Percentiles rank a stretch among this genome's conserved stretches.
These are phyloP conservation scores for Miamiensis avidus DNA, from an alignment of 169 alveolate genomes.

Conservation along the genomic window DNA sequence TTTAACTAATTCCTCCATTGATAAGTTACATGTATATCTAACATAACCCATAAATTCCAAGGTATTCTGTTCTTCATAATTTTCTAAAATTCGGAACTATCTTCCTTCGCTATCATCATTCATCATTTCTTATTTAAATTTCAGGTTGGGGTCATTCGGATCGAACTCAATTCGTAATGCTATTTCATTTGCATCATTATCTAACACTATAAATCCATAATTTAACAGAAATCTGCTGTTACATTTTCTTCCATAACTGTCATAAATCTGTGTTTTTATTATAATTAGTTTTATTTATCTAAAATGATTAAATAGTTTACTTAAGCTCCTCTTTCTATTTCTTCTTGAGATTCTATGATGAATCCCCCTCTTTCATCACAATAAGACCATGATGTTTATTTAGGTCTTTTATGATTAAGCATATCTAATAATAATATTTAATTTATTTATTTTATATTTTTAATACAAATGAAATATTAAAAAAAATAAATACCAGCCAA, in stretches of 20 bases:
- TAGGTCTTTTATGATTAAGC: slow-evolving; percentile 85
- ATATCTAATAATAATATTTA: slow-evolving; percentile 43
- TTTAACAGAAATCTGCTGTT: slow-evolving; percentile 78
- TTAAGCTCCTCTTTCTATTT: slow-evolving; percentile 65
- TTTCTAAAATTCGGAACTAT: slow-evolving; percentile 32
- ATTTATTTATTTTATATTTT: not conserved
- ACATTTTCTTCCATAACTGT: slow-evolving; percentile 85
- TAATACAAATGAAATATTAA: not conserved
- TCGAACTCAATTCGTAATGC: slow-evolving; percentile 32
- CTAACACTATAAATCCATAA: slow-evolving; percentile 72
- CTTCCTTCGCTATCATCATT: slow-evolving; percentile 23
- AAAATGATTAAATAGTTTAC: slow-evolving; percentile 29
- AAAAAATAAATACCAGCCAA: slow-evolving; percentile 57
- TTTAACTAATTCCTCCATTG: slow-evolving; percentile 17
- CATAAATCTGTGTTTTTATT: slow-evolving; percentile 31
- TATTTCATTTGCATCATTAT: slow-evolving; percentile 69
- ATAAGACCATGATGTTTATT: slow-evolving; percentile 83
- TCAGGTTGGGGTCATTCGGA: slow-evolving; percentile 36
- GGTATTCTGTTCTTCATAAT: slow-evolving; percentile 29
- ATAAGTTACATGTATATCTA: slow-evolving; percentile 41
- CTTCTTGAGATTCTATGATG: slow-evolving; percentile 80
- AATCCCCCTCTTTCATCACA: slow-evolving; percentile 72
- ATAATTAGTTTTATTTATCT: not conserved
- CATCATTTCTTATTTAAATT: slow-evolving; percentile 27
- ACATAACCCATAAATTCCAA: slow-evolving; percentile 43